Base-by-base conservation (phyloP, 495 filamentous ascomycete species). In the Aspergillus carlsbadensis region DNA sequence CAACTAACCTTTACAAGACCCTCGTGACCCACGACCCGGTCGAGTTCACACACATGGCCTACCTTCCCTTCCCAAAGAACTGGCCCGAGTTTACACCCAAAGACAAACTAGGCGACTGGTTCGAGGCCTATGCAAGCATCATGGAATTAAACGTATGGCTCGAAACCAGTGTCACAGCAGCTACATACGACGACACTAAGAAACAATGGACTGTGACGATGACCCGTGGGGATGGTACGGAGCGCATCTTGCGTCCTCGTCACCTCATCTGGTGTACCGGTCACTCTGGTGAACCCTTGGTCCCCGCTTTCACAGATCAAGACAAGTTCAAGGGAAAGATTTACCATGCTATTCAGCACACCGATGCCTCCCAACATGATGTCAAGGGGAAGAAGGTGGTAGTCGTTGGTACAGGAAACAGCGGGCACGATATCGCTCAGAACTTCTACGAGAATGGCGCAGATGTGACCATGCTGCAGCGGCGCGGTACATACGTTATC, bases 371-470 rank as follows among this genome's bases (percentile, higher is more conserved):
- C 8, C 57, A 69, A 18, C 51, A 57, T 14, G 61, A 72, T 34
- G 66, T 74, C 7, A 70, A 71, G 10, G 83, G 82, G 5, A 90
- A 87, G 64, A 88, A 85, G 50, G 90, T 84, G 0, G 70, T 93
- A n/a, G 82, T 96, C 1, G 83, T 96, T 4, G 91, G 91, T 3
- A 87, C 84, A 40, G 89, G 90, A 64, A 94, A 92, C 64, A 91
- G 87, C 15, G 83, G 81, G n/a, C 86, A 92, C 60, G 91, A 94
- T 63, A 94, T 94, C 58, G 86, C 88, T 11, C 87, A 93, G 67
- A 87, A 92, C 63, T 93, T 79, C 63, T 85, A 85, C 66, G 88
- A 93, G 56, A 85, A 88, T 33, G 91, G 91, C 0, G 71, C 73
- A 24, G 78, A 88, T 20, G 87, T 92, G 5, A 92, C 89, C 18